Evolutionary conservation across 108 stramenopile genomes (phyloP), one percentile per base, ranked within the genome.

Genomic region (Cyclotella baltica): DNA sequence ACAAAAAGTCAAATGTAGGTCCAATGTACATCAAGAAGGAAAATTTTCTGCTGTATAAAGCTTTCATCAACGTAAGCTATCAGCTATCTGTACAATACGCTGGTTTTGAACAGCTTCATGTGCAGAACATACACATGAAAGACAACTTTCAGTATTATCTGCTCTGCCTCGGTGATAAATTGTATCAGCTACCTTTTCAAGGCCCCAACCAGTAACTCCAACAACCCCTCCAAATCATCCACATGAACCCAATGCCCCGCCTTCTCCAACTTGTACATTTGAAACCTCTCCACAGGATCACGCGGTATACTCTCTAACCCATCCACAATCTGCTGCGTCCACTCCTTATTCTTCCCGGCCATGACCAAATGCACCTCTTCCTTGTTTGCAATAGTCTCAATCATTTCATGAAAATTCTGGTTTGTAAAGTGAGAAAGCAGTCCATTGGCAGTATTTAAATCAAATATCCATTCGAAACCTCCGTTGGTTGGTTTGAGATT

Each of bases 181-280:
- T n/a, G n/a, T n/a, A n/a, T n/a, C n/a, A n/a, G 53, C 19, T 23
- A 34, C 10, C 34, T 34, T 1, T 25, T 35, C 61, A 64, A 43
- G 4, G 36, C 22, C 38, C 23, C 22, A 64, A 64, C 63, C 63
- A 92, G 79, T 28, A 85, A 33, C 9, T 68, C 47, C 46, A 93
- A 68, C 55, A 97, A 76, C 38, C 90, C 91, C 37, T 78, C 73
- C 75, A 90, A 67, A 82, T 92, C 92, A 75, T 97, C 96, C 15
- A 95, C 88, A 81, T 97, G 96, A 4, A 97, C 93, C 91, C 92
- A 93, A 80, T 97, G 96, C 40, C 93, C 93, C 23, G 93, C 92
- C 33, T 92, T 84, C 15, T 89, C 88, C 23, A 97, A 65, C 25
- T 76, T 87, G 51, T 95, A 89, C 70, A 93, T 70, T 4, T 66